Evolutionary conservation across 352 stramenopile genomes (phyloP).

Genomic region (Thraustochytrium sp.): DNA sequence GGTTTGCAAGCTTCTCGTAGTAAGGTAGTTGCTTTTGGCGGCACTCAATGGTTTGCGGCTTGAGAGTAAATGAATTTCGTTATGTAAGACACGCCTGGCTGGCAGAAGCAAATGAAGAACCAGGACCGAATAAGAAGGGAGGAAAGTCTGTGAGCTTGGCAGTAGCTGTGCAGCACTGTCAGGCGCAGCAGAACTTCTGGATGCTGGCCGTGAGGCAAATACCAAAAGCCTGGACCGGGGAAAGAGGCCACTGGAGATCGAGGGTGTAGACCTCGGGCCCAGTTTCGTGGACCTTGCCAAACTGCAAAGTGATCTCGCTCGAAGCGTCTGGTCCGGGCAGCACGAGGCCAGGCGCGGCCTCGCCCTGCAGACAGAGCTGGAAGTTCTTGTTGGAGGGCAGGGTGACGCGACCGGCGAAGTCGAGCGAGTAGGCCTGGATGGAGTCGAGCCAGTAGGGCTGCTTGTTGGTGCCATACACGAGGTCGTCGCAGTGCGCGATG

Average conservation of each 20-base stretch:
- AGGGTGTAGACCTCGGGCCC: constrained; percentile 48
- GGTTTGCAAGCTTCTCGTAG: too few species aligned
- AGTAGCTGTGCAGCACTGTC: too few species aligned
- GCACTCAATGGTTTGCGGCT: too few species aligned
- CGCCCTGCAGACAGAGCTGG: constrained; percentile 59
- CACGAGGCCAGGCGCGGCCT: constrained; percentile 40
- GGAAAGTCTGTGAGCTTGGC: too few species aligned
- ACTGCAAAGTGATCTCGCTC: constrained; percentile 66
- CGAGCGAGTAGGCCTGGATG: constrained; percentile 79
- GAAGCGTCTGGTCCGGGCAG: not conserved
- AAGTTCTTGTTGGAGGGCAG: constrained; percentile 51
- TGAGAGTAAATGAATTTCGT: too few species aligned
- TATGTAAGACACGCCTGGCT: too few species aligned
- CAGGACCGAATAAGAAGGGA: too few species aligned
- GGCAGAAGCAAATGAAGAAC: too few species aligned
- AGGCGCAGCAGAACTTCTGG: constrained; percentile 69
- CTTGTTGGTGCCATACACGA: constrained; percentile 47
- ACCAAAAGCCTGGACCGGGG: constrained; percentile 52
- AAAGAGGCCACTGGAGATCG: constrained; percentile 49
- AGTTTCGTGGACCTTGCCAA: constrained; percentile 64
- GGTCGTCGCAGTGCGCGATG: constrained; percentile 57
- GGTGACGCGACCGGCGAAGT: constrained; percentile 49
- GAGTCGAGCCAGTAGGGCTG: constrained; percentile 78
- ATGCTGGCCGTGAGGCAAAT: constrained; percentile 76
- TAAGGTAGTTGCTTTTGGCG: too few species aligned